Base-by-base conservation (phyloP, 768 basidiomycete genomes). In the Goffeauzyma gilvescens region DNA sequence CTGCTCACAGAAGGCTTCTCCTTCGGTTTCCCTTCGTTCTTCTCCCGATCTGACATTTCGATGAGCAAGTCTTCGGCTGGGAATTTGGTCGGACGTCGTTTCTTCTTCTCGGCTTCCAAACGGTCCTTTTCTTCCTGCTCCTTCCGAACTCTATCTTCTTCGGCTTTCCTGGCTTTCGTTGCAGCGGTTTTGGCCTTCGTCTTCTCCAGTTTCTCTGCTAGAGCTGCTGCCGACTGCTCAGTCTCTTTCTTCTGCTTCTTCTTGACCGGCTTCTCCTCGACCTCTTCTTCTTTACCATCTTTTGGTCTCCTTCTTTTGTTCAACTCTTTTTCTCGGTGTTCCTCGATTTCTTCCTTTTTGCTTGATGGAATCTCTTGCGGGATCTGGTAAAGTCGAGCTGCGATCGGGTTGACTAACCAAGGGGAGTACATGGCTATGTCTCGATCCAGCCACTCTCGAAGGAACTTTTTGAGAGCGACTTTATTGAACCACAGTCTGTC, bases 401-500 rank as follows among this genome's bases (percentile, higher is more conserved):
- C 80, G 5, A 70, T 66, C 1, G 74, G 74, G 62, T 95, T 95
- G 23, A 96, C 87, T 2, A 77, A 79, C 93, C 93, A 98, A 5
- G 93, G 90, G 1, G 85, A 83, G 6, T 85, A 86, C 21, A 90
- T 79, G 7, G 84, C 80, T 13, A 85, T 72, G 51, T 90, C 86
- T 25, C 93, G 77, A 55, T 84, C 80, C 2, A 98, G 81, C 54
- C 86, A 90, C 58, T 96, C 93, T 49, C 84, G 78, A 45, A 98
- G 82, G 65, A 90, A 95, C 13, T 87, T 79, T 50, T 87, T 83
- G 22, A 98, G 74, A 53, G 96, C 90, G 14, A 87, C 87, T 64
- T 96, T 95, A 22, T 86, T 90, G 66, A 96, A 96, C 15, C 85
- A 77, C 15, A 90, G 71, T 40, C 89, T 81, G 62, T 98, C 93